These are phyloP conservation scores for Phytophthora fragariae DNA, from an alignment of 352 stramenopile genomes.

Conservation along the genomic window DNA sequence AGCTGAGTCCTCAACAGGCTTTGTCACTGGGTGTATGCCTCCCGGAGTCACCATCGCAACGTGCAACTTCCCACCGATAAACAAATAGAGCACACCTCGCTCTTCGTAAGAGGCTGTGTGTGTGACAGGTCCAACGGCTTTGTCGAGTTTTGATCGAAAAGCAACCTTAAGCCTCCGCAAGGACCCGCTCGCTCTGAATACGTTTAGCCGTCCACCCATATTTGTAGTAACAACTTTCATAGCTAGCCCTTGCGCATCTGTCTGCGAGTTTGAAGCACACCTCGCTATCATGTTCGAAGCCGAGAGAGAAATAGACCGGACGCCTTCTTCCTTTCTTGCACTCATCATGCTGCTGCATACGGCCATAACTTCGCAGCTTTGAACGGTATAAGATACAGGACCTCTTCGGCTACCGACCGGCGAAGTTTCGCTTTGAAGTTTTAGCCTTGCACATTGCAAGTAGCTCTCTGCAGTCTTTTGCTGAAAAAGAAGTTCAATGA, in stretches of 20 bases:
- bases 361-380: slow-evolving; percentile 63
- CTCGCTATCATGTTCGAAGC: slow-evolving; percentile 41
- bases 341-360: slow-evolving; percentile 62
- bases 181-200: slow-evolving; percentile 47
- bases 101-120: slow-evolving; percentile 51
- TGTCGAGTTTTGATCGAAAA: slow-evolving; percentile 36
- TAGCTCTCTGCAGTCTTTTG: slow-evolving; percentile 47
- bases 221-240: slow-evolving; percentile 53
- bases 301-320: slow-evolving; percentile 35
- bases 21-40: neutral
- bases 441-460: slow-evolving; percentile 63
- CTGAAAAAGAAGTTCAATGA: slow-evolving; percentile 74
- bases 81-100: slow-evolving; percentile 48
- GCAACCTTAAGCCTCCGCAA: slow-evolving; percentile 46
- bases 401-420: slow-evolving; percentile 28
- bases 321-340: slow-evolving; percentile 31
- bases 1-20: slow-evolving; percentile 3
- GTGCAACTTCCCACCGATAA: slow-evolving; percentile 44
- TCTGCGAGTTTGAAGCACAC: slow-evolving; percentile 7
- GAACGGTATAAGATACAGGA: slow-evolving; percentile 51
- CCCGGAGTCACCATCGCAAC: slow-evolving; percentile 32
- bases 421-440: slow-evolving; percentile 58
- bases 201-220: slow-evolving; percentile 45
- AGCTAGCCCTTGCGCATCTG: neutral
- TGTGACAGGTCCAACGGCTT: slow-evolving; percentile 36